phyloP scores from a whole-genome alignment of 1,284 basidiomycete species.

The Cutaneotrichosporon mucoides region DNA sequence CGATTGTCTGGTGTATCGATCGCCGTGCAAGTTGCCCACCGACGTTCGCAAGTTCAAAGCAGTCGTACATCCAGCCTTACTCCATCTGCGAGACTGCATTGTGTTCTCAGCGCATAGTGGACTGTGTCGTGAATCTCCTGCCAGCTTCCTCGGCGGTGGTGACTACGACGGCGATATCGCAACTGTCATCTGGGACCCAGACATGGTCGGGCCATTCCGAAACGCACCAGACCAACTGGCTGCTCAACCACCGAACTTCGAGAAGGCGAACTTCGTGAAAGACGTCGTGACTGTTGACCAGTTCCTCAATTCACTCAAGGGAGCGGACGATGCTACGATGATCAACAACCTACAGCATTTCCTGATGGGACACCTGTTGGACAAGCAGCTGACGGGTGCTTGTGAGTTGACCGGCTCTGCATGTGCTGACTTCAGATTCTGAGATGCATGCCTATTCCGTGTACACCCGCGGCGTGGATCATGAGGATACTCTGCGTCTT shows the following conservation, averaged over 20 bases:
- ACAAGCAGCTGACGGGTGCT: slow-evolving; percentile 13
- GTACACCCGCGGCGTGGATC: slow-evolving; percentile 29
- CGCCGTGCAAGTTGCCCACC: slow-evolving; percentile 41
- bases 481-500: slow-evolving; percentile 30
- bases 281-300: slow-evolving; percentile 28
- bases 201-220: slow-evolving; percentile 27
- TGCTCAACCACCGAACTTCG: slow-evolving; percentile 22
- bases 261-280: slow-evolving; percentile 34
- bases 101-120: slow-evolving; percentile 33
- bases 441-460: slow-evolving; percentile 34
- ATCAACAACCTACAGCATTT: slow-evolving; percentile 30
- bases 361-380: slow-evolving; percentile 25
- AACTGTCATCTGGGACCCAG: slow-evolving; percentile 30
- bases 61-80: slow-evolving; percentile 31
- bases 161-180: slow-evolving; percentile 45
- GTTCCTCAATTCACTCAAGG: slow-evolving; percentile 23
- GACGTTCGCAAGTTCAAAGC: slow-evolving; percentile 36
- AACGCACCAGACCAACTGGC: slow-evolving; percentile 30
- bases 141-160: slow-evolving; percentile 38
- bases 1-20: slow-evolving; percentile 29
- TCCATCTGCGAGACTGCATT: slow-evolving; percentile 36
- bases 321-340: slow-evolving; percentile 16
- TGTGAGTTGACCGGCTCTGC: not conserved
- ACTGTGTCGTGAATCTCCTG: slow-evolving; percentile 34
- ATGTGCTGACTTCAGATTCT: slow-evolving; percentile 24